Conservation (phyloP, 202 grass and related monocot species). For the Dendrocalamus latiflorus region DNA sequence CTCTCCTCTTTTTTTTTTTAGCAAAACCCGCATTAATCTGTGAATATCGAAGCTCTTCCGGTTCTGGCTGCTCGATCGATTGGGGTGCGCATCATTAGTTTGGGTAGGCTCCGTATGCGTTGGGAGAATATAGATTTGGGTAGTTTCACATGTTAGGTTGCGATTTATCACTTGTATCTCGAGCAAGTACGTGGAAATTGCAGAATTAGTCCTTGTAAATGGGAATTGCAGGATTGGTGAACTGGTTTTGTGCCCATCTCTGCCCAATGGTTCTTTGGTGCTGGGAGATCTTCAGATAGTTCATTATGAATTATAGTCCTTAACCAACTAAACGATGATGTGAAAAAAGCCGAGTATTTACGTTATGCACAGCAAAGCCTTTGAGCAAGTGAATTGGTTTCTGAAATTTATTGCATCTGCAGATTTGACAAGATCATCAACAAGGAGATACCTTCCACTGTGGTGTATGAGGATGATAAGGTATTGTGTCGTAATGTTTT, state of each 20-base stretch:
- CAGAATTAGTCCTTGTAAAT: neutral
- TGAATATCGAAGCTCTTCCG: neutral
- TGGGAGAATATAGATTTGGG: neutral
- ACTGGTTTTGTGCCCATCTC: too few species aligned
- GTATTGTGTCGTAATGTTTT: constrained; percentile 24
- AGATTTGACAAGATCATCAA: constrained; percentile 96
- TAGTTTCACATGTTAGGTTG: neutral
- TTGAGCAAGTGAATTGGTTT: too few species aligned
- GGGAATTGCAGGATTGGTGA: too few species aligned
- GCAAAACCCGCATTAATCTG: neutral
- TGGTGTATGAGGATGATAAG: constrained; percentile 89
- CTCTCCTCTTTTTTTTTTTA: neutral
- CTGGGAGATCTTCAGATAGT: neutral
- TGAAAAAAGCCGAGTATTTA: too few species aligned
- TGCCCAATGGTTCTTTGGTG: neutral
- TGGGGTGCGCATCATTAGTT: too few species aligned
- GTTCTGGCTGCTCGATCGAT: neutral
- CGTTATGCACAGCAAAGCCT: too few species aligned
- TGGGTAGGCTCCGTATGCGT: too few species aligned
- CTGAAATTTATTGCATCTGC: too few species aligned
- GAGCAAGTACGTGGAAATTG: neutral
- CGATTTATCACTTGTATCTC: neutral
- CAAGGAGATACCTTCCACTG: constrained; percentile 84
- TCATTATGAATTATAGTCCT: neutral
- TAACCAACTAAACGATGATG: neutral